Percentiles rank a stretch among this genome's conserved stretches.
Conservation (phyloP, 2,329 filamentous ascomycete species). For the Neophaeococcomyces mojaviensis region DNA sequence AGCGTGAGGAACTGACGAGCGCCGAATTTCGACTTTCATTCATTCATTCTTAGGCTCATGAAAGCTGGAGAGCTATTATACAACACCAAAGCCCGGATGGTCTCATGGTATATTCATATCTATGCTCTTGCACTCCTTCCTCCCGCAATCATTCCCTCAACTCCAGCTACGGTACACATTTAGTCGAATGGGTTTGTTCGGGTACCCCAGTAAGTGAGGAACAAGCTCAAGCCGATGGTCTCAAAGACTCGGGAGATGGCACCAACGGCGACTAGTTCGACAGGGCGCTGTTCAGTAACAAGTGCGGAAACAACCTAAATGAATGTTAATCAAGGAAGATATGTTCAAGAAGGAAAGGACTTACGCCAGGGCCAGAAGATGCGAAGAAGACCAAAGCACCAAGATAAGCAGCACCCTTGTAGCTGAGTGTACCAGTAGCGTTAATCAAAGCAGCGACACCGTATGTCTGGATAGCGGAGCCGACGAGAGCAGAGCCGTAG, state of each 20-base stretch:
- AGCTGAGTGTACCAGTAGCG: conserved; percentile 86
- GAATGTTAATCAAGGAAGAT: conserved; percentile 20
- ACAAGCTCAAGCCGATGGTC: conserved; percentile 82
- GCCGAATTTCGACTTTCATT: no score
- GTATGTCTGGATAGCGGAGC: conserved; percentile 82
- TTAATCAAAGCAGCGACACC: conserved; percentile 87
- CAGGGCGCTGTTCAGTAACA: conserved; percentile 81
- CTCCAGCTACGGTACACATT: conserved; percentile 6
- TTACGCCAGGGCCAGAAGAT: conserved; percentile 35
- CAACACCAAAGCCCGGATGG: background rate
- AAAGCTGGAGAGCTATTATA: conserved; percentile 8
- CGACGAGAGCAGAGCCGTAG: conserved; percentile 83
- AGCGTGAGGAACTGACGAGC: no score
- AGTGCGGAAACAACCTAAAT: conserved; percentile 74
- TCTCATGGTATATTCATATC: conserved; percentile 1
- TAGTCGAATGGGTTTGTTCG: conserved; percentile 87
- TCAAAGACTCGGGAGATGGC: conserved; percentile 79
- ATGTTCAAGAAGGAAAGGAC: conserved; percentile 1
- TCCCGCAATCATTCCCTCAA: conserved; percentile 1
- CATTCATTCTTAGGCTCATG: conserved; percentile 8
- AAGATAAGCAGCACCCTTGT: conserved; percentile 95
- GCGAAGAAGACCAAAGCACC: conserved; percentile 87
- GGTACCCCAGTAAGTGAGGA: conserved; percentile 97
- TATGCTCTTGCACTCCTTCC: conserved; percentile 1
- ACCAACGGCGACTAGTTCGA: conserved; percentile 83